Conservation (phyloP, 257 asterid genomes). For the Capsicum rhomboideum region DNA sequence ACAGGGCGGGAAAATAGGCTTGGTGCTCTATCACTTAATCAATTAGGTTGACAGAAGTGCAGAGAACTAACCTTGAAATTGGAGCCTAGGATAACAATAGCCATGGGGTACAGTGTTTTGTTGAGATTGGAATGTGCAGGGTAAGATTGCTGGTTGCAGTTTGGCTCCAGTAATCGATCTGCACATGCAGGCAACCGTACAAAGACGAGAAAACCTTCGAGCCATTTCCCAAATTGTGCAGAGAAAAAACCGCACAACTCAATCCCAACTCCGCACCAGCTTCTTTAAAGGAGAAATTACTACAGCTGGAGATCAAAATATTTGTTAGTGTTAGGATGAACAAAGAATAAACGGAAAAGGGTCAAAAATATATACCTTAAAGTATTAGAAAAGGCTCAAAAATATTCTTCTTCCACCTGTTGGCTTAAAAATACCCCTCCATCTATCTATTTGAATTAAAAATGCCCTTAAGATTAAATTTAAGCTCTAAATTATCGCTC, state of each 20-base stretch:
- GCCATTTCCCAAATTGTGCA: neutral
- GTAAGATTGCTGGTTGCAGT: neutral
- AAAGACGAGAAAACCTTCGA: neutral
- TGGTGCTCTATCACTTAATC: neutral
- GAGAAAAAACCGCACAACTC: neutral
- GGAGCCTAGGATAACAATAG: conserved; percentile 5
- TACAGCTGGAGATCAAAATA: neutral
- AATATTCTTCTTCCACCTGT: too few species aligned
- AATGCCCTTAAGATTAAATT: too few species aligned
- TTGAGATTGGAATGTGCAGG: neutral
- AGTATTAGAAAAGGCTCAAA: too few species aligned
- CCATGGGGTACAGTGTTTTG: neutral
- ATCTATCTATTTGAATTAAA: too few species aligned
- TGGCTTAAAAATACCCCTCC: too few species aligned
- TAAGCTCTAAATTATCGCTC: too few species aligned
- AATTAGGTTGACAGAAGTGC: neutral
- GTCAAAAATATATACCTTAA: too few species aligned
- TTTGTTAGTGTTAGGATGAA: neutral
- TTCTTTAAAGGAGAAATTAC: neutral
- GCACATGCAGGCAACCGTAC: neutral
- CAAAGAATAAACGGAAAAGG: neutral
- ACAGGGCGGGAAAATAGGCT: neutral
- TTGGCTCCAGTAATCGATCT: neutral
- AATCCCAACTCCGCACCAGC: neutral
- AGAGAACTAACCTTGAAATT: conserved; percentile 26